Base-by-base conservation (phyloP, 2,329 filamentous ascomycete species). In the Hypoxylon sp. region DNA sequence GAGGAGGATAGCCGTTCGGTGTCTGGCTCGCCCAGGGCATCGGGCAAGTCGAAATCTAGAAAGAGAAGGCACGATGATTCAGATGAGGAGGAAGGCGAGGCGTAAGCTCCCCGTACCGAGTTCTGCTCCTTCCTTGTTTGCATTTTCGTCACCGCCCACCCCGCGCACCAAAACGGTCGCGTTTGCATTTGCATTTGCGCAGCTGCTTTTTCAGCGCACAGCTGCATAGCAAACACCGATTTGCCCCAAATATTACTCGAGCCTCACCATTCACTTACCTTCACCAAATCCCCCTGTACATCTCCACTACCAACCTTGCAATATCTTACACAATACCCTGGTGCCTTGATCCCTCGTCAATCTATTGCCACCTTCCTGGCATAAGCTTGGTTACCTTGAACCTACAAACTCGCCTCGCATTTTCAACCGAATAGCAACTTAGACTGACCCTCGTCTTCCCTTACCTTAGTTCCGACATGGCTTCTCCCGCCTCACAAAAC, bases 21-120 rank as follows among this genome's bases (percentile, higher is more conserved):
- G 37, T 85, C 87, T 48, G 82, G 82, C 53, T 85, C 87, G 65
- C 80, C 84, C 64, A 79, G 82, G 43, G 56, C 72, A 66, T 75
- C 76, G 69, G 77, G 78, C 1, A 70, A 69, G 20, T 84, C 82
- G 69, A 85, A 85, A 77, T 58, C 82, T 62, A 79, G 80, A 71
- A 80, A 82, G 66, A 82, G 84, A 72, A 80, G 81, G 67, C 84
- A 83, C 70, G 82, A 87, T 70, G 87, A 91, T 59, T 88, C 87
- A 43, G 87, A 87, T 58, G 90, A 92, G 71, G 92, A 96, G 75
- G 91, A 91, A 75, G 90, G 92, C 69, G 92, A 97, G 82, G 87
- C 90, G 92, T 94, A 85, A 88, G 91, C 37, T 55, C n/a, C 41
- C 17, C n/a, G 2, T 13, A 6, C 13, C 4, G 41, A 39, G 13